Evolutionary conservation across 495 filamentous ascomycete genomes (phyloP), one percentile per base, ranked within the genome.

Genomic region (Daldinia concentrica): DNA sequence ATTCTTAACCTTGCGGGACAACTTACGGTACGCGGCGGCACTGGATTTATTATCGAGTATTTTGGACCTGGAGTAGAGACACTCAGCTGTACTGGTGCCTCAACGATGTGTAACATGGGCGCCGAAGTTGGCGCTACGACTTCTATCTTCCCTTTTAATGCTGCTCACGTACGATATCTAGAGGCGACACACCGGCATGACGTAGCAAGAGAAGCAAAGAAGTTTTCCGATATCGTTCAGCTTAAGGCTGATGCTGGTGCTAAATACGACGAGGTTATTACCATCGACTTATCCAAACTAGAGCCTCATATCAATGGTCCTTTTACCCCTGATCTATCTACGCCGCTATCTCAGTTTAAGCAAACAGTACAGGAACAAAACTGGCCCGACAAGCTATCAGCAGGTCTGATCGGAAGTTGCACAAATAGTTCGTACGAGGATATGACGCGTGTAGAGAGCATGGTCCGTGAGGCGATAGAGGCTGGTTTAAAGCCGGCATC

Each of bases 341-440:
- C 93, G 0, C 95, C 95, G 3, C 78, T 99, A 34, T 97, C 94
- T 30, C 82, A 89, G 72, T 99, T 99, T 78, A 90, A 92, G 72
- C 86, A 93, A 52, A 90, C 90, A 1, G 93, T 96, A 6, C 85
- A 90, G 76, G 85, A 90, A 75, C 91, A 98, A 79, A 81, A 91
- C 34, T 99, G 95, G 95, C 95, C 95, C 6, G 88, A 91, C 77
- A 92, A 90, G 50, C 91, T 99, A 66, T 93, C 92, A 6, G 94
- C 95, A 7, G 93, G 94, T 63, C 86, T 99, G 29, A 99, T 99
- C 74, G 95, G 95, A 50, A 97, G 93, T 83, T 99, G 95, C 83
- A 99, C 95, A 14, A 99, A 99, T 85, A 96, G 92, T 80, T 98
- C 95, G 3, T 99, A 97, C 79, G 89, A 97, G 81, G 95, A 99